These are phyloP conservation scores for Ceratocystis huliohia DNA, from an alignment of 2,329 filamentous ascomycete genomes.

Conservation along the genomic window DNA sequence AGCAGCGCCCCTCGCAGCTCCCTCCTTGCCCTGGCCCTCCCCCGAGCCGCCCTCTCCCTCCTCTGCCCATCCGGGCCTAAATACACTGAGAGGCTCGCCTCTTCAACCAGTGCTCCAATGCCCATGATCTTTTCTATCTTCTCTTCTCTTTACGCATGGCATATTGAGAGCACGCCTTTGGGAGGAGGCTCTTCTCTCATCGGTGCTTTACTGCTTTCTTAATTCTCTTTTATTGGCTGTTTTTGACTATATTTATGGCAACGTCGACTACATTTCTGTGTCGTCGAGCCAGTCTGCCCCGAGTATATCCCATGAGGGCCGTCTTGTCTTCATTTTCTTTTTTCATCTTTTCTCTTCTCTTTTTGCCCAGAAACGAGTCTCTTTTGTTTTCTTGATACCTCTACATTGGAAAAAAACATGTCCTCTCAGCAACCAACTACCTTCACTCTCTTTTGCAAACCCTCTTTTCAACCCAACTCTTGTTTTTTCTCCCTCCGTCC, in stretches of 20 bases:
- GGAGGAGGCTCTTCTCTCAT: not conserved
- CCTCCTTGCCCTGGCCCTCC: slow-evolving; percentile 55
- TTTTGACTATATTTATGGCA: not conserved
- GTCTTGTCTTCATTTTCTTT: slow-evolving; percentile 1
- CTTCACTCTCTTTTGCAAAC: slow-evolving; percentile 19
- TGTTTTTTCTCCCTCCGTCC: not conserved
- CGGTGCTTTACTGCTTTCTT: not conserved
- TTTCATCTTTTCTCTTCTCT: not conserved
- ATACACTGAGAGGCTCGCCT: not conserved
- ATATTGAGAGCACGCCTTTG: too few relatives aligned
- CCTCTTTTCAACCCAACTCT: not conserved
- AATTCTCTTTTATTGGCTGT: not conserved
- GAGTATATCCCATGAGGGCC: not conserved
- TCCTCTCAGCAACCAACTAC: slow-evolving; percentile 18
- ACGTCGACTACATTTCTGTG: not conserved
- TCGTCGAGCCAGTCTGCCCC: not conserved
- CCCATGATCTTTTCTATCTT: not conserved
- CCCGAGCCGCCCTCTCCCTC: slow-evolving; percentile 51
- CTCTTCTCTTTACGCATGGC: not conserved
- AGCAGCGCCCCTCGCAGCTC: slow-evolving; percentile 50
- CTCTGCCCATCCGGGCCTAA: slow-evolving; percentile 50
- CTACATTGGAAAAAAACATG: not conserved
- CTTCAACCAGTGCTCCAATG: not conserved
- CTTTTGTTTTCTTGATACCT: slow-evolving; percentile 10
- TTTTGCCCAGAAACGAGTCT: slow-evolving; percentile 9